Percentiles rank a stretch among this genome's conserved stretches.
These are phyloP conservation scores for Mucor velutinosus DNA, from an alignment of 371 early-diverging fungal genomes.

Conservation along the genomic window DNA sequence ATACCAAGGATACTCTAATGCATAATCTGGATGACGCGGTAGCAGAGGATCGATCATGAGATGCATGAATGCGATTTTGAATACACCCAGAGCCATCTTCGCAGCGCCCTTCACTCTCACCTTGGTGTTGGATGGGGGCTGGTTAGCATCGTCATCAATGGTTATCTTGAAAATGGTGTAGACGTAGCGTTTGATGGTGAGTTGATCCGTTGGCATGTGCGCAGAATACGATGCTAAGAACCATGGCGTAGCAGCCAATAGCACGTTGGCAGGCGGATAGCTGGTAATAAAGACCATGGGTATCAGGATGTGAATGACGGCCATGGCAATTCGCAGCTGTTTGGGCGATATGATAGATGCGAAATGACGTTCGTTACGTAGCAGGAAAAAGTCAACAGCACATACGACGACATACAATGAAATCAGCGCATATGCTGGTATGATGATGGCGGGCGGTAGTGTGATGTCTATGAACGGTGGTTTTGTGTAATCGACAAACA, in stretches of 20 bases:
- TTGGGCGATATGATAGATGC: constrained; percentile 3
- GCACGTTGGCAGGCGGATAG: constrained; percentile 8
- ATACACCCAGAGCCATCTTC: constrained; percentile 20
- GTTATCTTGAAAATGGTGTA: not conserved
- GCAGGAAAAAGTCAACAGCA: constrained; percentile 11
- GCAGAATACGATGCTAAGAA: constrained; percentile 25
- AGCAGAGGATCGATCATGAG: constrained; percentile 22
- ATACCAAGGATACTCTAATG: constrained; percentile 30
- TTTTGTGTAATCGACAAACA: constrained; percentile 13
- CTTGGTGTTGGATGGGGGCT: not conserved
- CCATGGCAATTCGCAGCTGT: constrained; percentile 10
- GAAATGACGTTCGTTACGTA: constrained; percentile 16
- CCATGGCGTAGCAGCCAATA: constrained; percentile 27
- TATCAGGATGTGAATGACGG: constrained; percentile 8
- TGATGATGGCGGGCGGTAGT: constrained; percentile 25
- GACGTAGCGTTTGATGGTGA: not conserved
- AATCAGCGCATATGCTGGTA: constrained; percentile 5
- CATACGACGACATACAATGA: constrained; percentile 7
- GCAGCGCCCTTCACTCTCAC: constrained; percentile 25
- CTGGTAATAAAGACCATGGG: constrained; percentile 25
- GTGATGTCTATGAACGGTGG: constrained; percentile 24
- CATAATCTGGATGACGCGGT: constrained; percentile 15
- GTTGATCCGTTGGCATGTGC: constrained; percentile 13
- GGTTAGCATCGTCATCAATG: not conserved
- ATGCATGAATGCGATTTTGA: constrained; percentile 27